Evolutionary conservation across 2,329 filamentous ascomycete genomes (phyloP).

Genomic region (Cladosporium cucumerinum): DNA sequence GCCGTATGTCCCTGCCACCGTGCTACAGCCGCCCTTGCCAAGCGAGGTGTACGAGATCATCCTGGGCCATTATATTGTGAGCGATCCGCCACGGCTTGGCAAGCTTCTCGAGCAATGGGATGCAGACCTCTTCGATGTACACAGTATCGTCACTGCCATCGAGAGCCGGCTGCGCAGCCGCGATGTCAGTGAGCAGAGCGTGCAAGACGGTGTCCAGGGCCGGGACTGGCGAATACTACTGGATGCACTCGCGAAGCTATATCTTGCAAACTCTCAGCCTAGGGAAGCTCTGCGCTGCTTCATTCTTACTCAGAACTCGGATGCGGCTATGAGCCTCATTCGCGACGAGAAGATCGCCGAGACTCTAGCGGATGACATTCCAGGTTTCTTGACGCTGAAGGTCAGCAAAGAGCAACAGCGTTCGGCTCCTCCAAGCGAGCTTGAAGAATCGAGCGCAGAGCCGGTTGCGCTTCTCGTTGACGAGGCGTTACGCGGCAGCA

Average conservation of each 20-base stretch:
- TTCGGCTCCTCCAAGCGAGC: conserved; percentile 63
- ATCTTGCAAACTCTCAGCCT: conserved; percentile 75
- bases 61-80: conserved; percentile 80
- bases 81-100: conserved; percentile 70
- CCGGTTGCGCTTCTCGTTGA: conserved; percentile 83
- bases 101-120: conserved; percentile 82
- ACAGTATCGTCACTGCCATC: conserved; percentile 70
- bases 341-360: conserved; percentile 86
- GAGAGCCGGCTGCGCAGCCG: conserved; percentile 77
- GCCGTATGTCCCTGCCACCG: conserved; percentile 71
- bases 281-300: conserved; percentile 85
- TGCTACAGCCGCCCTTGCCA: conserved; percentile 75
- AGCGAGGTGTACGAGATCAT: conserved; percentile 84
- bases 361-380: conserved; percentile 83
- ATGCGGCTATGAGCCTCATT: conserved; percentile 82
- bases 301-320: conserved; percentile 86
- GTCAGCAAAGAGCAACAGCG: conserved; percentile 68
- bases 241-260: conserved; percentile 78
- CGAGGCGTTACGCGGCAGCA: conserved; percentile 84
- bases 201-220: conserved; percentile 68
- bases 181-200: conserved; percentile 70
- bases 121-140: conserved; percentile 76
- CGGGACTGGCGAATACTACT: conserved; percentile 84
- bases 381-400: conserved; percentile 81
- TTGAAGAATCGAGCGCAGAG: conserved; percentile 77